Conservation (phyloP, 2,329 filamentous ascomycete species). For the Fusarium sp. region DNA sequence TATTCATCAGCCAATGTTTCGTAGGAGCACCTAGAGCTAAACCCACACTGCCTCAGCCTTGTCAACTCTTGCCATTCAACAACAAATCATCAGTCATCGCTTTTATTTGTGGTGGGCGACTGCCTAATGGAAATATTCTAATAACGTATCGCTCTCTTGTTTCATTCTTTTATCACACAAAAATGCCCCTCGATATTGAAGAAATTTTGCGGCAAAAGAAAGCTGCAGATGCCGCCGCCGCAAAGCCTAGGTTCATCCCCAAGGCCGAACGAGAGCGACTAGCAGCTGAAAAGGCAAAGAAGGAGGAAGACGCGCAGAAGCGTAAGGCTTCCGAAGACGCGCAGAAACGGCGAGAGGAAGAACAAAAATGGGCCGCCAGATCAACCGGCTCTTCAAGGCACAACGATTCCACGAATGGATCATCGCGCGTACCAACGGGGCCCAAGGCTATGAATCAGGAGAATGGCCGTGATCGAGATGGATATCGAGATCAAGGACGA, state of each 20-base stretch:
- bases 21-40: not conserved
- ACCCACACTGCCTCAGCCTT: conserved; percentile 33
- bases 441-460: conserved; percentile 70
- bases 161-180: not conserved
- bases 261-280: conserved; percentile 83
- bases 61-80: conserved; percentile 11
- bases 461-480: conserved; percentile 40
- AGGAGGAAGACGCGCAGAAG: conserved; percentile 69
- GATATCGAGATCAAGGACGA: conserved; percentile 12
- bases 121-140: not conserved
- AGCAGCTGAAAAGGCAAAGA: conserved; percentile 78
- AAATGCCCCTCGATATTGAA: conserved; percentile 75
- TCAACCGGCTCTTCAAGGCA: conserved; percentile 40
- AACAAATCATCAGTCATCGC: conserved; percentile 1
- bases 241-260: conserved; percentile 88
- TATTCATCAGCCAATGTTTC: conserved; percentile 17
- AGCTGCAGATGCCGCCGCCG: conserved; percentile 81
- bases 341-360: conserved; percentile 76
- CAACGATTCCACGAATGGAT: conserved; percentile 38
- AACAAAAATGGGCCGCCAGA: conserved; percentile 47
- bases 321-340: conserved; percentile 63
- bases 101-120: not conserved
- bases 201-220: conserved; percentile 86
- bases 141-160: not conserved
- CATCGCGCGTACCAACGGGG: conserved; percentile 68